A percentile compares a stretch with the other conserved stretches of the same genome.
phyloP scores from a whole-genome alignment of 345 rosid genomes.

The Linum trigynum region DNA sequence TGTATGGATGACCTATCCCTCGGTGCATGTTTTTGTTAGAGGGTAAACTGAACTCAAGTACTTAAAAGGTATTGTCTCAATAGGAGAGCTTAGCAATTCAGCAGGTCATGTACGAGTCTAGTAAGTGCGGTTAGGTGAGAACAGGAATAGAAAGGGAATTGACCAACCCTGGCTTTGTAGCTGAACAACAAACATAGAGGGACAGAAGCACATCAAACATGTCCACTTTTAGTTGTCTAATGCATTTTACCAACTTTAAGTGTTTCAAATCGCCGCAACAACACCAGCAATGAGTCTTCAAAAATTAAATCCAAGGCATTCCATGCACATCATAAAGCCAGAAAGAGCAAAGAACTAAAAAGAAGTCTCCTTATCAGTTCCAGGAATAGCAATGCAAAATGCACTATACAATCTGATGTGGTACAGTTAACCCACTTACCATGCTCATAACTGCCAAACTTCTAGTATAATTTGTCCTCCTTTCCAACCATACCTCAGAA shows the following conservation, averaged over 20 bases:
- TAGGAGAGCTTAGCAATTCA: background rate
- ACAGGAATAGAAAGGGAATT: background rate
- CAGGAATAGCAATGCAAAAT: background rate
- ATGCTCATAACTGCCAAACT: constrained; percentile 99
- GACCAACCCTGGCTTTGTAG: background rate
- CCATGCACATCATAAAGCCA: background rate
- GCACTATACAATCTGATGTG: background rate
- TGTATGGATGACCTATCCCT: no score
- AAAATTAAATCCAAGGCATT: background rate
- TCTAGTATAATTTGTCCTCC: constrained; percentile 95
- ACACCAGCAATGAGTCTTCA: background rate
- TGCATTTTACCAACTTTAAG: no score
- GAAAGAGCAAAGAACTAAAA: background rate
- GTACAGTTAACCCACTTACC: constrained; percentile 43
- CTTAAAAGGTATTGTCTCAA: no score
- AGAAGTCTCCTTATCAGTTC: background rate
- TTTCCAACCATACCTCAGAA: constrained; percentile 96
- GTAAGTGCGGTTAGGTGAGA: background rate
- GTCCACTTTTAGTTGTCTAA: no score
- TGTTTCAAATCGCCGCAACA: no score
- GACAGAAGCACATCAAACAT: no score
- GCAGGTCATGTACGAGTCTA: background rate
- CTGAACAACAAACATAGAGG: background rate
- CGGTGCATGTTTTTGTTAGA: no score
- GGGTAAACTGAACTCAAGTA: no score